These are phyloP conservation scores for Simplicillium aogashimaense DNA, from an alignment of 2,329 filamentous ascomycete species.

Conservation along the genomic window DNA sequence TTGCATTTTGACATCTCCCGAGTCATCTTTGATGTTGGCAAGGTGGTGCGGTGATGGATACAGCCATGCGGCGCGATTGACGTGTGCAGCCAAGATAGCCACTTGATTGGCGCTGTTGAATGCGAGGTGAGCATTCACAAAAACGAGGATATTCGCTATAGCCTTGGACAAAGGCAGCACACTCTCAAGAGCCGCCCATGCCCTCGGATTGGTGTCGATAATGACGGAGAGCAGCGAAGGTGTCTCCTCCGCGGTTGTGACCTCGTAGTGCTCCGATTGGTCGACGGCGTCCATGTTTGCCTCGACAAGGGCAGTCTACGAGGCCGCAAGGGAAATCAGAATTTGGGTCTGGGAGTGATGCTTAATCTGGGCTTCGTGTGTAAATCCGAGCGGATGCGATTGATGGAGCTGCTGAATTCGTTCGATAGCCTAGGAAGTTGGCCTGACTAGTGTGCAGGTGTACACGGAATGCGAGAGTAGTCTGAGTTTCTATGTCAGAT, in stretches of 20 bases:
- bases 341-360: not conserved
- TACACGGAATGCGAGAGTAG: too few relatives aligned
- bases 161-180: slow-evolving; percentile 74
- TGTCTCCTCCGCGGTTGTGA: slow-evolving; percentile 41
- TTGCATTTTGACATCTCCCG: slow-evolving; percentile 50
- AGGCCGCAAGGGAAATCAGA: slow-evolving; percentile 1
- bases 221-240: slow-evolving; percentile 85
- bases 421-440: too few relatives aligned
- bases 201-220: slow-evolving; percentile 92
- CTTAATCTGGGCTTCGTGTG: not conserved
- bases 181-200: slow-evolving; percentile 71
- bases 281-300: slow-evolving; percentile 43
- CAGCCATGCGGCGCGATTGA: slow-evolving; percentile 77
- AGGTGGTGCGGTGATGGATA: slow-evolving; percentile 51
- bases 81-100: slow-evolving; percentile 82
- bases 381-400: not conserved
- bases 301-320: slow-evolving; percentile 8
- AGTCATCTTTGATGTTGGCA: slow-evolving; percentile 17
- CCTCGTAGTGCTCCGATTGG: slow-evolving; percentile 51
- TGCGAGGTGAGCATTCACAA: slow-evolving; percentile 92
- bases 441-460: too few relatives aligned
- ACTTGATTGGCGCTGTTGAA: slow-evolving; percentile 92
- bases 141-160: slow-evolving; percentile 83
- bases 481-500: too few relatives aligned
- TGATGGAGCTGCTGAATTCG: too few relatives aligned